Percentiles rank a stretch among this genome's conserved stretches.
Conservation (phyloP, 2,329 filamentous ascomycete species). For the Fusarium sp. region DNA sequence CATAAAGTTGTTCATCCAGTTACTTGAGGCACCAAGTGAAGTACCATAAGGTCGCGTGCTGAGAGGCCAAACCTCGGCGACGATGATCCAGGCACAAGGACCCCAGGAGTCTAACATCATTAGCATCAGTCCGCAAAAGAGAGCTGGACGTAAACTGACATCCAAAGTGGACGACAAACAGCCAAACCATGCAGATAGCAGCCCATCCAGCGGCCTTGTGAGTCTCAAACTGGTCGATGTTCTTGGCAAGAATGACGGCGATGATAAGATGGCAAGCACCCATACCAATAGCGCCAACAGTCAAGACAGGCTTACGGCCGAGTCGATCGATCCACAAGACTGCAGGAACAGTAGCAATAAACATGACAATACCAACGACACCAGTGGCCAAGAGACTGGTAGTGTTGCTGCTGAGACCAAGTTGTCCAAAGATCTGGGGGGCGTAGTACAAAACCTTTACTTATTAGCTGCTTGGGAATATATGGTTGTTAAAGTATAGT, state of each 20-base stretch:
- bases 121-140: accelerated
- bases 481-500: too few relatives aligned
- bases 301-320: constrained; percentile 70
- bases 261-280: constrained; percentile 76
- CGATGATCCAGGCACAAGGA: constrained; percentile 78
- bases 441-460: constrained; percentile 68
- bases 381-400: constrained; percentile 73
- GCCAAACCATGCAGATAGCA: constrained; percentile 73
- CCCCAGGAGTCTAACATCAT: constrained; percentile 68
- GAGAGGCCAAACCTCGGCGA: constrained; percentile 79
- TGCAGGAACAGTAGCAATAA: constrained; percentile 72
- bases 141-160: constrained; percentile 44
- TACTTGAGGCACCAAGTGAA: constrained; percentile 71
- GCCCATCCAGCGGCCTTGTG: constrained; percentile 73
- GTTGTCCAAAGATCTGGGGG: constrained; percentile 73
- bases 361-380: constrained; percentile 77
- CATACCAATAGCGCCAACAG: constrained; percentile 76
- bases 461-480: not conserved
- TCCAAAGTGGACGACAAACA: constrained; percentile 79
- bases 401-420: constrained; percentile 65
- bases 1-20: constrained; percentile 72
- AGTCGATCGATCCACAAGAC: constrained; percentile 73
- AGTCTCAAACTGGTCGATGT: constrained; percentile 68
- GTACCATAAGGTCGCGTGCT: constrained; percentile 77
- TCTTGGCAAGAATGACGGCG: constrained; percentile 72